Percentiles rank a stretch among this genome's conserved stretches.
phyloP scores from a whole-genome alignment of 1,284 basidiomycete genomes.

The Boletus albobrunnescens region DNA sequence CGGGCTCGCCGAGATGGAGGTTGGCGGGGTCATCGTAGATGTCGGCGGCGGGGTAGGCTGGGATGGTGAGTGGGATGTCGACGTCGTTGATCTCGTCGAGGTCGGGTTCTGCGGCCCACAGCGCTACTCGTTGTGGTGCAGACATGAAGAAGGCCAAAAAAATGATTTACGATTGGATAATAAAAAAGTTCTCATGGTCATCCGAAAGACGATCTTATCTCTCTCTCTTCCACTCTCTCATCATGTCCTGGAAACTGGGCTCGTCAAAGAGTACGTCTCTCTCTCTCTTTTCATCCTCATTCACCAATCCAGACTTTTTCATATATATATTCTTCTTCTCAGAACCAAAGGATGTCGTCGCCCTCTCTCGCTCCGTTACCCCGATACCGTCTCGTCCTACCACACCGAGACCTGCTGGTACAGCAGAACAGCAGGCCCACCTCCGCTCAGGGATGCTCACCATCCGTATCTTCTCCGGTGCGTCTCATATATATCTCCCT shows the following conservation, averaged over 20 bases:
- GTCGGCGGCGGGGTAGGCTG: slow-evolving; percentile 60
- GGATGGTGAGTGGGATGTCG: slow-evolving; percentile 64
- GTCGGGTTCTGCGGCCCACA: slow-evolving; percentile 70
- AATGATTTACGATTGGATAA: too few relatives aligned
- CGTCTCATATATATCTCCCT: slow-evolving; percentile 15
- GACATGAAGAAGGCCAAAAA: too few relatives aligned
- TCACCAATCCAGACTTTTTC: too few relatives aligned
- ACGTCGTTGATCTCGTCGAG: slow-evolving; percentile 71
- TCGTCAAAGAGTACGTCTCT: slow-evolving; percentile 40
- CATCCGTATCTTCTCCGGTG: slow-evolving; percentile 84
- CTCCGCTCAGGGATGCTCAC: slow-evolving; percentile 81
- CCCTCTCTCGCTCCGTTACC: slow-evolving; percentile 67
- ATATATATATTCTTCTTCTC: too few relatives aligned
- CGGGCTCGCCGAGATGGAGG: slow-evolving; percentile 59
- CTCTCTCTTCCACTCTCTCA: background rate
- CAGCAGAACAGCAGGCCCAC: slow-evolving; percentile 46
- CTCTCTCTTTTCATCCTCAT: too few relatives aligned
- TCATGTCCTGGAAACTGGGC: slow-evolving; percentile 45
- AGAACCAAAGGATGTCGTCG: slow-evolving; percentile 64
- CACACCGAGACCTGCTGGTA: slow-evolving; percentile 61
- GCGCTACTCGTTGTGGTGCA: slow-evolving; percentile 56
- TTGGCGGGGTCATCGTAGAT: slow-evolving; percentile 55
- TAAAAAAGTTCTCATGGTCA: too few relatives aligned
- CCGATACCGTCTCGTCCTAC: slow-evolving; percentile 69
- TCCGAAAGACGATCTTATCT: slow-evolving; percentile 21